Evolutionary conservation across 163 green algal species (phyloP).

Genomic region (Scenedesmus sp.): DNA sequence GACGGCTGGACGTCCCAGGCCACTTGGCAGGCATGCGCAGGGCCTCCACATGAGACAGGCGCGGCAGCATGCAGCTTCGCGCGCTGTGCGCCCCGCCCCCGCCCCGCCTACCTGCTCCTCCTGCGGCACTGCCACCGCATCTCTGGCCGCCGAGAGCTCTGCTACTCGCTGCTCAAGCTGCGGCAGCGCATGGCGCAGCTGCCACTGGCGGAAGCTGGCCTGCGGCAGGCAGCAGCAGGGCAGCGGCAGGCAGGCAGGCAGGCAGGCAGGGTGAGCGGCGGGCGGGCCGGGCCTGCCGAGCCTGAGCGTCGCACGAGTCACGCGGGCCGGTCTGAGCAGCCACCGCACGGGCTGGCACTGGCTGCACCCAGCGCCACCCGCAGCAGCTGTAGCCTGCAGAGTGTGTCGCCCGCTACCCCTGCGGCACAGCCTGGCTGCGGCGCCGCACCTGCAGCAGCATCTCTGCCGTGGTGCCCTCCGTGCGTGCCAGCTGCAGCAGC

Average conservation of each 20-base stretch:
- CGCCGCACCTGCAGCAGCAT: slow-evolving; percentile 61
- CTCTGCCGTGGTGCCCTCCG: slow-evolving; percentile 74
- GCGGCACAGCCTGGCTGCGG: slow-evolving; percentile 72
- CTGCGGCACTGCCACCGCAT: slow-evolving; percentile 54
- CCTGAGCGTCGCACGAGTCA: no score
- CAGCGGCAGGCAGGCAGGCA: no score
- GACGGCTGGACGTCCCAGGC: no score
- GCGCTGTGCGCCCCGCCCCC: background rate
- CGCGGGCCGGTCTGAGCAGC: no score
- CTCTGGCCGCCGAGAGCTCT: slow-evolving; percentile 56
- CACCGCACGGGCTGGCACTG: background rate
- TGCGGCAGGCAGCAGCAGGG: slow-evolving; percentile 41
- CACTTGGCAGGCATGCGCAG: no score
- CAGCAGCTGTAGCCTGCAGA: background rate
- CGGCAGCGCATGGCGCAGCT: slow-evolving; percentile 77
- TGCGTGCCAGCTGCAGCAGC: slow-evolving; percentile 87
- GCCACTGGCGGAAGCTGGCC: slow-evolving; percentile 68
- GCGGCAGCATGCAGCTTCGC: background rate
- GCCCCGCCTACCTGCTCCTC: slow-evolving; percentile 20
- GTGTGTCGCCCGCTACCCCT: background rate
- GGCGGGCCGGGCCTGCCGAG: no score
- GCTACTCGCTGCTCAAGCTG: slow-evolving; percentile 62
- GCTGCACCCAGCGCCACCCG: background rate
- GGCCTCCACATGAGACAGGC: background rate
- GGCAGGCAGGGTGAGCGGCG: no score